phyloP scores from a whole-genome alignment of 2,329 filamentous ascomycete species.

The Raffaelea ambrosiae region DNA sequence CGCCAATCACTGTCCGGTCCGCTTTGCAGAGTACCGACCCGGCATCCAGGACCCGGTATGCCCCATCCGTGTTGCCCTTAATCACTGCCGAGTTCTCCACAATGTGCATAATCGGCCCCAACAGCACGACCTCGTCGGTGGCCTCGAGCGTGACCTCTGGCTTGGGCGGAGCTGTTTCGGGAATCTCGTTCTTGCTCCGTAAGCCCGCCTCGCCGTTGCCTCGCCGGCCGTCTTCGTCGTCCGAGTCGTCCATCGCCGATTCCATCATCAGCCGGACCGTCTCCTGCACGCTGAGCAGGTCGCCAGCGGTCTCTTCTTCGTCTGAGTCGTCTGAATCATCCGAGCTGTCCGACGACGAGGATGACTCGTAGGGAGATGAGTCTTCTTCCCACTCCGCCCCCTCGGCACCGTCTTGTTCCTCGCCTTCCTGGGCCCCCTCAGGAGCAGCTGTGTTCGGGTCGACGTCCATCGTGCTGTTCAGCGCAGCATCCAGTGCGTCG shows the following conservation, averaged over 20 bases:
- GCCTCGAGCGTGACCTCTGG: constrained; percentile 71
- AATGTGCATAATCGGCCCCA: constrained; percentile 68
- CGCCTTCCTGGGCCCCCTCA: not conserved
- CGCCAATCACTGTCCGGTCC: constrained; percentile 69
- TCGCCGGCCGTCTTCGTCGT: constrained; percentile 21
- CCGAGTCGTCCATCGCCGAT: constrained; percentile 44
- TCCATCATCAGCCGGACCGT: constrained; percentile 80
- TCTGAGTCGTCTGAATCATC: constrained; percentile 49
- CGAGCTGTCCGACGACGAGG: constrained; percentile 49
- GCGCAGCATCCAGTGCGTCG: constrained; percentile 17
- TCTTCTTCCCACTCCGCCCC: constrained; percentile 69
- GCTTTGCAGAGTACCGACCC: constrained; percentile 76
- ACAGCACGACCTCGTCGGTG: constrained; percentile 66
- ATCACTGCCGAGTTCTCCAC: constrained; percentile 75
- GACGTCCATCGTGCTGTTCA: constrained; percentile 13
- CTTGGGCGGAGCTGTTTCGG: constrained; percentile 56
- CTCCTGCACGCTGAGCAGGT: constrained; percentile 71
- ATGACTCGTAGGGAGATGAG: constrained; percentile 59
- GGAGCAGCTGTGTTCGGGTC: not conserved
- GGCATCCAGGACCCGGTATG: constrained; percentile 75
- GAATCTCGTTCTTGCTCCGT: constrained; percentile 73
- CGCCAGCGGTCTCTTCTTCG: constrained; percentile 53
- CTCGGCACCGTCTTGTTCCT: constrained; percentile 1
- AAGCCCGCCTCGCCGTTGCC: constrained; percentile 38
- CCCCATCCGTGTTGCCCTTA: constrained; percentile 68